phyloP scores from a whole-genome alignment of 768 basidiomycete genomes.

The Cystofilobasidium macerans region DNA sequence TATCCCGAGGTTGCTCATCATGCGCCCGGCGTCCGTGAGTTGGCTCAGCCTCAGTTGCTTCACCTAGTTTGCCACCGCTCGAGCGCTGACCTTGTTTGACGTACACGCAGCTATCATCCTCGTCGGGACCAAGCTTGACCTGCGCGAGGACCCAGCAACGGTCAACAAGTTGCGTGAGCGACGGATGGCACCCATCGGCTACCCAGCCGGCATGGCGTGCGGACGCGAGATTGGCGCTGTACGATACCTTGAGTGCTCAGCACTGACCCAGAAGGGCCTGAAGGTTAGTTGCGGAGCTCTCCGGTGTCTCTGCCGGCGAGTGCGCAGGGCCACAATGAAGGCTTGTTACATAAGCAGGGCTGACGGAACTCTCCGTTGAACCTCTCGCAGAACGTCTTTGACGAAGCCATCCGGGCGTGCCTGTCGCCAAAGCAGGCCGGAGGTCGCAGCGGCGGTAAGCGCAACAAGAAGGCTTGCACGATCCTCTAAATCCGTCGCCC shows the following conservation, averaged over 20 bases:
- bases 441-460: not conserved
- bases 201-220: conserved; percentile 80
- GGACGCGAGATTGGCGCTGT: conserved; percentile 89
- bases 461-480: conserved; percentile 19
- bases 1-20: conserved; percentile 23
- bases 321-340: not conserved
- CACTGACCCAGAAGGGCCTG: conserved; percentile 92
- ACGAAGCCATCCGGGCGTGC: conserved; percentile 95
- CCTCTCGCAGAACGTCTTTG: conserved; percentile 70
- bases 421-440: conserved; percentile 35
- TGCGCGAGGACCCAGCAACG: conserved; percentile 87
- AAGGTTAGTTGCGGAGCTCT: conserved; percentile 35
- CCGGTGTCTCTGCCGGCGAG: not conserved
- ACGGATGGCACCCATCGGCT: conserved; percentile 92
- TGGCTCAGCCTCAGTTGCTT: not conserved
- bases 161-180: conserved; percentile 88
- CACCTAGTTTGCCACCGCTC: too few species aligned
- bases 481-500: too few species aligned
- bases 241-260: conserved; percentile 91
- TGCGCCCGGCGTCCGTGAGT: conserved; percentile 5
- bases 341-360: too few species aligned
- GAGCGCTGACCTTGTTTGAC: not conserved
- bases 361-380: not conserved
- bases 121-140: conserved; percentile 44
- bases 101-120: conserved; percentile 10